Evolutionary conservation across 2,329 filamentous ascomycete species (phyloP).

Genomic region (Sarocladiaceae sp.): DNA sequence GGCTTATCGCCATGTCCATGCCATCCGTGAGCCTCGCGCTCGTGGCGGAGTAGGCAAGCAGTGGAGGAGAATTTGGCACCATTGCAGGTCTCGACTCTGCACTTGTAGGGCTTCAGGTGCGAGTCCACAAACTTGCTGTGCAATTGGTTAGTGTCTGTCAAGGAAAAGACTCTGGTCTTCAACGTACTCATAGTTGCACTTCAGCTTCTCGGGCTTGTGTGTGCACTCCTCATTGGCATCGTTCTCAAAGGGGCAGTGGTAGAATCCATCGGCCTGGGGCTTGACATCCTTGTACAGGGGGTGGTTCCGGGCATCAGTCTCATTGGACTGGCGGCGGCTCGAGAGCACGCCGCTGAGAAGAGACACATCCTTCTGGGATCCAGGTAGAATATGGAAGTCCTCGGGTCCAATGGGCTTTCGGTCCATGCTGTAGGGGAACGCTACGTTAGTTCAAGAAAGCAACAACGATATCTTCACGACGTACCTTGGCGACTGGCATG

Average conservation of each 20-base stretch:
- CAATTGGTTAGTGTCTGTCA: slow-evolving; percentile 17
- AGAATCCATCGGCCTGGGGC: slow-evolving; percentile 70
- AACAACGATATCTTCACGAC: slow-evolving; percentile 22
- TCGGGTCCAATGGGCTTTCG: slow-evolving; percentile 26
- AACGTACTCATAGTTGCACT: slow-evolving; percentile 93
- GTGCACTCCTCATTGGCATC: slow-evolving; percentile 57
- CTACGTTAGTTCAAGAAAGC: neutral
- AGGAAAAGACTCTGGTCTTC: neutral
- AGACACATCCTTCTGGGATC: slow-evolving; percentile 4
- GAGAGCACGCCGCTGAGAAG: slow-evolving; percentile 10
- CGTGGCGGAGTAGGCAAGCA: slow-evolving; percentile 88
- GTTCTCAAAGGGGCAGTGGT: slow-evolving; percentile 87
- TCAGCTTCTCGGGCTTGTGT: slow-evolving; percentile 92
- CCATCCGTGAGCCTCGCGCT: slow-evolving; percentile 92
- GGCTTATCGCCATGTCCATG: slow-evolving; percentile 93
- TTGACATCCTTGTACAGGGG: slow-evolving; percentile 65
- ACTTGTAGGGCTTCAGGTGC: slow-evolving; percentile 92
- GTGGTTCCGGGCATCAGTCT: slow-evolving; percentile 60
- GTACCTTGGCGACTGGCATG: slow-evolving; percentile 51
- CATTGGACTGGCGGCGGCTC: slow-evolving; percentile 43
- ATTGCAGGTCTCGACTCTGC: slow-evolving; percentile 80
- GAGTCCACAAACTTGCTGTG: slow-evolving; percentile 93
- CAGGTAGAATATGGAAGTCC: slow-evolving; percentile 13
- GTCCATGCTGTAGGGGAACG: slow-evolving; percentile 21
- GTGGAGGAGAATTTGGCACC: slow-evolving; percentile 91